phyloP scores from a whole-genome alignment of 305 asterid genomes.

The Fraxinus platypoda region DNA sequence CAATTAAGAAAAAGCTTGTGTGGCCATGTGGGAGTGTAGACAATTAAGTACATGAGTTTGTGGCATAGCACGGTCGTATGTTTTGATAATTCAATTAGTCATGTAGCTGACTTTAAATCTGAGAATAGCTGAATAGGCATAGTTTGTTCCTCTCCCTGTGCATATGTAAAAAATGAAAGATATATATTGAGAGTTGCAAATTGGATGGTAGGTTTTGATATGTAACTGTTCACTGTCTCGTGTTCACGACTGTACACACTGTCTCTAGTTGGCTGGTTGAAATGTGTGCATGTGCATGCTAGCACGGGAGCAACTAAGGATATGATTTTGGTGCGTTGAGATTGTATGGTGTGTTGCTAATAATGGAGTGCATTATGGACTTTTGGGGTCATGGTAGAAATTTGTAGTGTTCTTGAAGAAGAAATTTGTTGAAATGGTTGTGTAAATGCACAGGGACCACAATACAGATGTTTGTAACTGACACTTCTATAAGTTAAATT shows the following conservation, averaged over 20 bases:
- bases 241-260: not conserved
- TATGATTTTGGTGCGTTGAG: not conserved
- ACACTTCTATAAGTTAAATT: not conserved
- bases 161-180: not conserved
- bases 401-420: not conserved
- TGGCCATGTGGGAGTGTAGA: not conserved
- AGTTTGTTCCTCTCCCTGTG: not conserved
- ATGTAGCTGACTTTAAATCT: not conserved
- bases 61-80: not conserved
- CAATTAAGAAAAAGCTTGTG: not conserved
- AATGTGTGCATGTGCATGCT: not conserved
- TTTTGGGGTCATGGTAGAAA: not conserved
- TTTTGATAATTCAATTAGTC: not conserved
- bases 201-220: not conserved
- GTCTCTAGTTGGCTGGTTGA: not conserved
- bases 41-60: not conserved
- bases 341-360: not conserved
- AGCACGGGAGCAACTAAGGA: not conserved
- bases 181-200: not conserved
- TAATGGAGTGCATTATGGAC: not conserved
- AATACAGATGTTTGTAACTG: not conserved
- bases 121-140: not conserved
- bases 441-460: not conserved
- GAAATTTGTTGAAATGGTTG: not conserved
- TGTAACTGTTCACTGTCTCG: slow-evolving; percentile 61